Evolutionary conservation across 108 stramenopile species (phyloP).

Genomic region (Nitzschia inconspicua): DNA sequence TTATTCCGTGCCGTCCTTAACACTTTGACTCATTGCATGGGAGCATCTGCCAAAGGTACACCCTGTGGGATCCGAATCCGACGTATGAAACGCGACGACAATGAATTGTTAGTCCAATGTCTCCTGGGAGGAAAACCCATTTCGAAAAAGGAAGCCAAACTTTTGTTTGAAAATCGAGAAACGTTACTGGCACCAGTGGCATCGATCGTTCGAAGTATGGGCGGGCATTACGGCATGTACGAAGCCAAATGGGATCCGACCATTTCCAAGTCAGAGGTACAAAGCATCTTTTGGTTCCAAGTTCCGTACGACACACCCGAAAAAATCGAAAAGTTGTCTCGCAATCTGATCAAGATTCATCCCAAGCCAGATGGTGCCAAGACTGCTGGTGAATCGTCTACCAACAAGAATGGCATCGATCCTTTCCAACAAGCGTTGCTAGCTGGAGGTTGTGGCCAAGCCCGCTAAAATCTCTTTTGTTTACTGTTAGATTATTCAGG

Average conservation of each 20-base stretch:
- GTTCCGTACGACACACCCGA: conserved; percentile 34
- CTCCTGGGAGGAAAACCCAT: background rate
- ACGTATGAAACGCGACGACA: conserved; percentile 6
- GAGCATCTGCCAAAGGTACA: background rate
- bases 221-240: conserved; percentile 13
- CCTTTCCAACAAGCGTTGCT: conserved; percentile 4
- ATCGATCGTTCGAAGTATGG: conserved; percentile 7
- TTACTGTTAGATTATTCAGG: too few species aligned
- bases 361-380: background rate
- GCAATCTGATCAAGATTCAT: background rate
- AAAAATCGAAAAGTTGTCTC: background rate
- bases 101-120: conserved; percentile 7
- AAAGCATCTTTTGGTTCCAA: conserved; percentile 53
- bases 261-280: background rate
- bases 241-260: conserved; percentile 11
- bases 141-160: background rate
- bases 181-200: conserved; percentile 13
- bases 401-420: background rate
- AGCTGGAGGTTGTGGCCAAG: conserved; percentile 6
- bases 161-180: background rate
- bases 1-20: conserved; percentile 7
- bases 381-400: background rate
- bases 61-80: conserved; percentile 8
- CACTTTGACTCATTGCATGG: conserved; percentile 17
- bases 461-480: too few species aligned